Evolutionary conservation across 1,139 yeast genomes (phyloP).

Genomic region (Wickerhamomyces sp.): DNA sequence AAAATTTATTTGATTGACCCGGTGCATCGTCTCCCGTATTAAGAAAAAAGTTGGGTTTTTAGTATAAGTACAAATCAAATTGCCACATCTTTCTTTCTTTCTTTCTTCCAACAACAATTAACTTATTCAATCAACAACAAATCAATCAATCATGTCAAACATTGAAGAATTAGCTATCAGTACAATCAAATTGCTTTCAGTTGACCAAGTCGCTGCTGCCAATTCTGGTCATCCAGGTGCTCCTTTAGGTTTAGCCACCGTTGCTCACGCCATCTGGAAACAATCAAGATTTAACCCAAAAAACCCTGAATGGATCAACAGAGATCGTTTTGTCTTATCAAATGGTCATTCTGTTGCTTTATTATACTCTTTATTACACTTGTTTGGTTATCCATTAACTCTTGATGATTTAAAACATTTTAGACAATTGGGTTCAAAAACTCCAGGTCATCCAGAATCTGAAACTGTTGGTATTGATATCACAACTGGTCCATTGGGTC

Average conservation of each 20-base stretch:
- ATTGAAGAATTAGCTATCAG: conserved; percentile 74
- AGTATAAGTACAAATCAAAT: not conserved
- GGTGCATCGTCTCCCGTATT: conserved; percentile 7
- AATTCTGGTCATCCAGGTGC: conserved; percentile 99
- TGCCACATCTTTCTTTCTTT: conserved; percentile 2
- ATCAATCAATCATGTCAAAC: conserved; percentile 11
- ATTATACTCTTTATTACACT: conserved; percentile 78
- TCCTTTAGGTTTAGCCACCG: conserved; percentile 95
- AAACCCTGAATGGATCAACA: conserved; percentile 88
- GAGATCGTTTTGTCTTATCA: conserved; percentile 92
- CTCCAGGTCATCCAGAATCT: conserved; percentile 42
- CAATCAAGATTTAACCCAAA: conserved; percentile 85
- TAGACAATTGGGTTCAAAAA: conserved; percentile 86
- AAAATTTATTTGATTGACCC: not conserved
- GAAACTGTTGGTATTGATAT: conserved; percentile 35
- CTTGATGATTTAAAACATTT: conserved; percentile 86
- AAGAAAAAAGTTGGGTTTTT: not conserved
- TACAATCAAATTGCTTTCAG: conserved; percentile 88
- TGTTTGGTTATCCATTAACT: conserved; percentile 77
- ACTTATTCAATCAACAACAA: not conserved
- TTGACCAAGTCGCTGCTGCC: conserved; percentile 84
- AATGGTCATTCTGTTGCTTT: conserved; percentile 98
- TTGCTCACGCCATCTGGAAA: conserved; percentile 72
- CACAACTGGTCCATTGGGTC: conserved; percentile 38
- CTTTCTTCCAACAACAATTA: not conserved